Conservation (phyloP, 73 alveolate genomes). For the Loxodes magnus region DNA sequence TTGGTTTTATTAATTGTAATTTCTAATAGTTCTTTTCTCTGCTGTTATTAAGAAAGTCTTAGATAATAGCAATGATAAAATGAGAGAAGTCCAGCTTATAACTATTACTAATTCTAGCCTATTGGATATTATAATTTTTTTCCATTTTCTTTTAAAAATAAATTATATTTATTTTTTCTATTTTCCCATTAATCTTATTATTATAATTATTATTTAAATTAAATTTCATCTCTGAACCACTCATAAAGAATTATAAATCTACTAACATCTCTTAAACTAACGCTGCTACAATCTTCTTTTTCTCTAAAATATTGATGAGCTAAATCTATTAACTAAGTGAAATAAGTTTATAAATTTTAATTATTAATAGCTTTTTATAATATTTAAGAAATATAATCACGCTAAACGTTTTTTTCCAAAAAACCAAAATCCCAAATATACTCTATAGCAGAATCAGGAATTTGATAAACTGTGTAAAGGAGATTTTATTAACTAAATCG, state of each 20-base stretch:
- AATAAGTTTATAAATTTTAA: neutral
- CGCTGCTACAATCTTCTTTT: constrained; percentile 8
- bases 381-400: neutral
- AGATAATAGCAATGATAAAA: constrained; percentile 36
- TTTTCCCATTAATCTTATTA: neutral
- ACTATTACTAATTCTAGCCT: neutral
- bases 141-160: neutral
- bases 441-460: neutral
- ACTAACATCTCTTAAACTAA: constrained; percentile 8
- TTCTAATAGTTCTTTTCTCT: constrained; percentile 19
- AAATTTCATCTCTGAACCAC: neutral
- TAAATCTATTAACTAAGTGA: neutral
- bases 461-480: neutral
- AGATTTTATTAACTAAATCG: neutral
- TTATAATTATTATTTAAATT: neutral
- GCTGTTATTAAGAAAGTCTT: constrained; percentile 16
- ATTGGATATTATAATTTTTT: neutral
- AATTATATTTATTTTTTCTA: neutral
- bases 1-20: constrained; percentile 2
- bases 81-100: constrained; percentile 28
- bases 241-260: constrained; percentile 2
- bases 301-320: constrained; percentile 4
- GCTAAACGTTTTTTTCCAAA: neutral
- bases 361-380: neutral
- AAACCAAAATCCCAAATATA: constrained; percentile 11